A percentile compares a stretch with the other conserved stretches of the same genome.
Evolutionary conservation across 306 rosid genomes (phyloP).

Genomic region (Carpinus fangiana): DNA sequence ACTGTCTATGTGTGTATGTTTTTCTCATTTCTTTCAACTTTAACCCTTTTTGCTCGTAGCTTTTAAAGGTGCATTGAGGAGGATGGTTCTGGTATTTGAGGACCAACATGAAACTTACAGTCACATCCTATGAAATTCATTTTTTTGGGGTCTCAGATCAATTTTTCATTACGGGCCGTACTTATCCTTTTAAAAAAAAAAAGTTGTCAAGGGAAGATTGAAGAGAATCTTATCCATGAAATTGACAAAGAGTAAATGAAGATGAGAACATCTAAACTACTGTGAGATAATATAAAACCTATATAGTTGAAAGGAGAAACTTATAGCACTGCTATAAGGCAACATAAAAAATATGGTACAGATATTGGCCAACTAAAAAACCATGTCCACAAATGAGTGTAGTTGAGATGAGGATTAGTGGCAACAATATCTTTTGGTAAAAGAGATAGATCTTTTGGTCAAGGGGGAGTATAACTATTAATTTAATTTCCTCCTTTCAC

Average conservation of each 20-base stretch:
- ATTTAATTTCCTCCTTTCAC: conserved; percentile 4
- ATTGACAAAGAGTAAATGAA: background rate
- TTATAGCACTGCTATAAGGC: background rate
- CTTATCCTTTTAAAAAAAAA: background rate
- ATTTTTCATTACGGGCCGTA: background rate
- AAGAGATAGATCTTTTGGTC: background rate
- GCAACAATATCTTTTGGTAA: background rate
- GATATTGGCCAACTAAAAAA: background rate
- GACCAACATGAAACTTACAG: background rate
- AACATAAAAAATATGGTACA: background rate
- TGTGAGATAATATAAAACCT: background rate
- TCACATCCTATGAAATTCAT: background rate
- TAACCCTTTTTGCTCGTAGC: background rate
- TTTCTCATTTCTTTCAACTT: background rate
- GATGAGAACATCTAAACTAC: background rate
- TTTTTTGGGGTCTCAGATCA: background rate
- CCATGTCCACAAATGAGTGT: background rate
- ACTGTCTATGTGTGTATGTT: background rate
- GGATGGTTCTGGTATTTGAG: background rate
- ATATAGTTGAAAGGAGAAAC: background rate
- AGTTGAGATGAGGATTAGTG: background rate
- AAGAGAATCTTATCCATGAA: background rate
- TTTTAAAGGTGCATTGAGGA: background rate
- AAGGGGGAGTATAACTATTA: background rate
- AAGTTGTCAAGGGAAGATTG: background rate